Base-by-base conservation (phyloP, 2,329 filamentous ascomycete species). In the Colletotrichum scovillei region DNA sequence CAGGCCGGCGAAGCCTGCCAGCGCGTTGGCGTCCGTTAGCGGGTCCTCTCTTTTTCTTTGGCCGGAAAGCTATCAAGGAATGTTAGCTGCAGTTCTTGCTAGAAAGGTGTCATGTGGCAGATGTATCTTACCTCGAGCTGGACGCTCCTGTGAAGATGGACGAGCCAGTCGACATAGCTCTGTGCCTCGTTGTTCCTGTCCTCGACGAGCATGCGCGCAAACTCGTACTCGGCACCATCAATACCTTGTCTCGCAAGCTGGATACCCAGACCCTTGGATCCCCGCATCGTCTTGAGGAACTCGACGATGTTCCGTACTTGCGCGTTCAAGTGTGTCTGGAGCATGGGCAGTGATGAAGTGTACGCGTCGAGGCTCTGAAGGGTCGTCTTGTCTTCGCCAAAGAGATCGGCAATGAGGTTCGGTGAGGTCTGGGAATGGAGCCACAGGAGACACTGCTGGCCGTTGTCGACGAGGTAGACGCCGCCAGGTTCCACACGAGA, bases 121-220 rank as follows among this genome's bases (percentile, higher is more conserved):
- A 16, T 14, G 2, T 35, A 42, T 28, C 35, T 68, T 89, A 93
- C 91, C 89, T 99, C 97, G 76, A 98, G 87, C 81, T 98, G 95
- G 76, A 99, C 97, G 77, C 94, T 92, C 78, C 96, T 93, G 84
- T 99, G 97, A 75, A 98, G 89, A 83, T 98, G 94, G 71, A 99
- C 97, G 79, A 99, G 87, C 97, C 97, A 99, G 84, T 99, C 97
- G 42, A 98, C 97, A 83, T 98, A 99, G 81, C 94, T 97, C 84
- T 97, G 95, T 46, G 97, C 97, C 85, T 99, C 97, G 77, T 98
- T 98, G 82, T 98, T 98, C 76, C 97, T 90, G 80, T 99, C 97
- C 84, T 99, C 97, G 38, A 98, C 92, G 76, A 99, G 84, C 84
- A 97, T 87, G 66, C 95, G 88, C 8, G 97, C 97, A 86, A 98